phyloP scores from a whole-genome alignment of 202 grass and related monocot species.

The Setaria italica region DNA sequence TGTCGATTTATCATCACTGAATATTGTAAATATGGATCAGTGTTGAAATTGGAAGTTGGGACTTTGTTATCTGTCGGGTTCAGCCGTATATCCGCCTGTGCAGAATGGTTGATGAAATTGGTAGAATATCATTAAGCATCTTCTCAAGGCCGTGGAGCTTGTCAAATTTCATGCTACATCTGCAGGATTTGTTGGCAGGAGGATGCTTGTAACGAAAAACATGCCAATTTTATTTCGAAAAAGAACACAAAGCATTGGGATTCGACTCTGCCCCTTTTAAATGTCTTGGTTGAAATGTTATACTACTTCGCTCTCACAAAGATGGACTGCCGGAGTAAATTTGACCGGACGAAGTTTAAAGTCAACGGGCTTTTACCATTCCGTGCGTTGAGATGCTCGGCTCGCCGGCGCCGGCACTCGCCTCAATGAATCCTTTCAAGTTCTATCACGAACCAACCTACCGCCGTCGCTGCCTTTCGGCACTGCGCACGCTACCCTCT shows the following conservation, averaged over 20 bases:
- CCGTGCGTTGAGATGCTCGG: background rate
- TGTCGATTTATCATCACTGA: background rate
- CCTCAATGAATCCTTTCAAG: background rate
- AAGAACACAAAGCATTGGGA: background rate
- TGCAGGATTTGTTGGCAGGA: background rate
- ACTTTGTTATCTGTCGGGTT: background rate
- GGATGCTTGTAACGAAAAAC: background rate
- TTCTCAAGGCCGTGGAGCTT: background rate
- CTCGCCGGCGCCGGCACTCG: background rate
- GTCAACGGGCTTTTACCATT: background rate
- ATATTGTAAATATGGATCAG: slow-evolving; percentile 36
- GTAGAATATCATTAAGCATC: background rate
- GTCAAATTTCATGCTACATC: background rate
- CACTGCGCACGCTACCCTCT: background rate
- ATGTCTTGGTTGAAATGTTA: background rate
- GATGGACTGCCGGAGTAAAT: background rate
- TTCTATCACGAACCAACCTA: background rate
- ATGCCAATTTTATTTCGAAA: background rate
- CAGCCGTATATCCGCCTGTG: background rate
- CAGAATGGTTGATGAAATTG: background rate
- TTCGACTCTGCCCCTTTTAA: background rate
- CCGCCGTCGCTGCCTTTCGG: background rate
- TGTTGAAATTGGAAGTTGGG: background rate
- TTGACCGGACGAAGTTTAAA: background rate
- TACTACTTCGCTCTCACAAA: no score